Evolutionary conservation across 768 basidiomycete species (phyloP), one percentile per base, ranked within the genome.

Genomic region (Lentinula raphanica): DNA sequence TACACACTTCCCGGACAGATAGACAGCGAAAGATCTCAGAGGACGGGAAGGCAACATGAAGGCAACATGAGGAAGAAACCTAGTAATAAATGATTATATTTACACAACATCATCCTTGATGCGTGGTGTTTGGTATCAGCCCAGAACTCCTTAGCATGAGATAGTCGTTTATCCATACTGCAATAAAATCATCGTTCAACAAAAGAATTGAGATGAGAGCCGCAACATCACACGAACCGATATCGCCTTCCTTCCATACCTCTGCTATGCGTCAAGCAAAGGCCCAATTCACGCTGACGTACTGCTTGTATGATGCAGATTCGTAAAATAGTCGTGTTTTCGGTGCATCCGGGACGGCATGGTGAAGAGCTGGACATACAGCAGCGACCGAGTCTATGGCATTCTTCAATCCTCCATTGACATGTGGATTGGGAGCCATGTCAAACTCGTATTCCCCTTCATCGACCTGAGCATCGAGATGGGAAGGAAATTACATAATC

Each of bases 11-110:
- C 51, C 89, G 81, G 3, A 90, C 85, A 3, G 88, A 86, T 29
- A 98, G 77, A 71, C 94, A 96, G 7, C 95, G 81, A 80, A 97
- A 97, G 64, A 97, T 95, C 72, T 98, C 96, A 27, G 91, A 93
- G 40, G 86, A 89, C 3, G 95, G 96, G 75, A 97, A 98, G 2
- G 96, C 92, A 57, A 95, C 94, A 68, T 98, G 96, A 73, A 97
- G 83, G n/a, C n/a, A n/a, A n/a, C n/a, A n/a, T n/a, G n/a, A n/a
- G n/a, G 80, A 98, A 98, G 82, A 98, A 97, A 2, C 90, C 83
- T 59, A 81, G n/a, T n/a, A n/a, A n/a, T n/a, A n/a, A n/a, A n/a
- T n/a, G n/a, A n/a, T n/a, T n/a, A n/a, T n/a, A n/a, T n/a, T n/a
- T n/a, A 8, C 21, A 19, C 19, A 13, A 32, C 6, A 55, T 44